phyloP scores from a whole-genome alignment of 2,329 filamentous ascomycete genomes.

The Aspergillus sojae region DNA sequence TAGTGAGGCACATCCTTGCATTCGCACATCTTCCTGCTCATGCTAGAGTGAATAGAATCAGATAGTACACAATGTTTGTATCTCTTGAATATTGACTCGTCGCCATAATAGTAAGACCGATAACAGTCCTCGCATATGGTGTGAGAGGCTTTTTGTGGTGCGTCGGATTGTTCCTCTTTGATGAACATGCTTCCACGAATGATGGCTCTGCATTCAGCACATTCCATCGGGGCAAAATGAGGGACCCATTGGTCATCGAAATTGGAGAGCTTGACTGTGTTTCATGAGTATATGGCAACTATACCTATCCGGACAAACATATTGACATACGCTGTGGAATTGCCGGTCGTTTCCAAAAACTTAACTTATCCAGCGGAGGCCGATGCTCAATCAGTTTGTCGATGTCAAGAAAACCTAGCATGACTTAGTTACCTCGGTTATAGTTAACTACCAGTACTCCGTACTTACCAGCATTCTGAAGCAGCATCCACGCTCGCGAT shows the following conservation, averaged over 20 bases:
- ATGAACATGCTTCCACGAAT: slow-evolving; percentile 32
- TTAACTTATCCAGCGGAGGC: slow-evolving; percentile 23
- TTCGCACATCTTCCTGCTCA: slow-evolving; percentile 24
- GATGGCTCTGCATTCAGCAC: slow-evolving; percentile 19
- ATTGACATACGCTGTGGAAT: slow-evolving; percentile 24
- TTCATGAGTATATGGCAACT: not conserved
- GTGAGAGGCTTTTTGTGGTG: not conserved
- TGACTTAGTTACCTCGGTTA: not conserved
- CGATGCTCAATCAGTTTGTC: slow-evolving; percentile 44
- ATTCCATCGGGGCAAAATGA: slow-evolving; percentile 14
- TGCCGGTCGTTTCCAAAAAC: slow-evolving; percentile 22
- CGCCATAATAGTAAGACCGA: slow-evolving; percentile 28
- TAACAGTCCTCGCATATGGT: slow-evolving; percentile 41
- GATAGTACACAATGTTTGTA: slow-evolving; percentile 41
- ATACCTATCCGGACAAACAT: not conserved
- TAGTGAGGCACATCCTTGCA: not conserved
- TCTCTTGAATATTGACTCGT: slow-evolving; percentile 31
- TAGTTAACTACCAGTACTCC: too few species aligned
- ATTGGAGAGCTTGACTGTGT: not conserved
- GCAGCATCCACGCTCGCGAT: slow-evolving; percentile 33
- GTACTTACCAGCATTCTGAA: slow-evolving; percentile 29
- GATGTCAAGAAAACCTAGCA: slow-evolving; percentile 39
- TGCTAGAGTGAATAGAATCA: slow-evolving; percentile 23
- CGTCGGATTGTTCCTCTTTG: slow-evolving; percentile 3
- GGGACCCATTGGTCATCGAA: slow-evolving; percentile 10